Evolutionary conservation across 2,329 filamentous ascomycete species (phyloP).

Genomic region (Aspergillus cejpii): DNA sequence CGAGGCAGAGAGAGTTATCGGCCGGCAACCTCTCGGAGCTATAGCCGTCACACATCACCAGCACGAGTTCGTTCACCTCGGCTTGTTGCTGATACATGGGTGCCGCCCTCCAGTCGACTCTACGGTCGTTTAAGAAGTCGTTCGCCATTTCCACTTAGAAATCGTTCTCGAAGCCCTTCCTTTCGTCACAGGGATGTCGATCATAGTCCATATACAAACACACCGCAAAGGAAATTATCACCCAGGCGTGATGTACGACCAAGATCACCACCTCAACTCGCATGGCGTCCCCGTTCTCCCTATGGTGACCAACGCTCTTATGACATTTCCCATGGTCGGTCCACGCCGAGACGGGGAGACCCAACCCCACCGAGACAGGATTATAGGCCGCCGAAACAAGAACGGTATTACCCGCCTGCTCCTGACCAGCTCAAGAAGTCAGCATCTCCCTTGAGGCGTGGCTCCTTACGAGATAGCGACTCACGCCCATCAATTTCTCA

Average conservation of each 20-base stretch:
- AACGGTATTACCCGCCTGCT: constrained; percentile 26
- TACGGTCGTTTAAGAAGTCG: constrained; percentile 39
- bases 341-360: constrained; percentile 34
- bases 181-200: constrained; percentile 33
- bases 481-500: constrained; percentile 36
- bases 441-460: constrained; percentile 44
- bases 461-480: constrained; percentile 25
- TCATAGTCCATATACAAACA: constrained; percentile 28
- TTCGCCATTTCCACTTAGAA: constrained; percentile 37
- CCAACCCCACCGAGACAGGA: constrained; percentile 31
- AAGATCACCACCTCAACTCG: constrained; percentile 36
- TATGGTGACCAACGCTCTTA: constrained; percentile 28
- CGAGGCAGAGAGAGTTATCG: constrained; percentile 42
- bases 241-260: constrained; percentile 36
- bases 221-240: constrained; percentile 36
- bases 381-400: constrained; percentile 30
- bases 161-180: constrained; percentile 39
- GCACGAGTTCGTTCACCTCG: constrained; percentile 36
- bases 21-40: constrained; percentile 34
- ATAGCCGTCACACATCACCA: constrained; percentile 34
- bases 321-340: constrained; percentile 28
- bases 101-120: constrained; percentile 29
- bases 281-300: constrained; percentile 39
- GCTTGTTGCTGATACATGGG: constrained; percentile 39
- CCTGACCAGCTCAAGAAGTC: constrained; percentile 25